Evolutionary conservation across 352 stramenopile genomes (phyloP).

Genomic region (Phytophthora fragariaefolia): DNA sequence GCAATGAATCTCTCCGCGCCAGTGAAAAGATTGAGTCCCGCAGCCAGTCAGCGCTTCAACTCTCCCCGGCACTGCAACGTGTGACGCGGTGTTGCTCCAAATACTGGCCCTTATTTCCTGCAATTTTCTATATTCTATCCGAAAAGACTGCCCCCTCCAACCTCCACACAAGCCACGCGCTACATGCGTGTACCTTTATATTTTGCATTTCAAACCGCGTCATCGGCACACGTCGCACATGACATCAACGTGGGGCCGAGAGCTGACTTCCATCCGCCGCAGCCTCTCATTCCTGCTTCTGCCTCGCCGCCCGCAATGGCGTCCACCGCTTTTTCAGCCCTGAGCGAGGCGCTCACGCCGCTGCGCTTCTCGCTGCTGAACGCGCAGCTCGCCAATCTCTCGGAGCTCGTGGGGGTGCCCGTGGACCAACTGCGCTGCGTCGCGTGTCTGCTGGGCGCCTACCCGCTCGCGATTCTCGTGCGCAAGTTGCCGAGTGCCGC

Average conservation of each 20-base stretch:
- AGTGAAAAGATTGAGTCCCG: background rate
- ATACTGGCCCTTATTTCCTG: conserved; percentile 10
- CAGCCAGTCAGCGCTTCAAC: conserved; percentile 18
- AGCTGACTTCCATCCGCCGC: conserved; percentile 9
- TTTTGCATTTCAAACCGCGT: conserved; percentile 10
- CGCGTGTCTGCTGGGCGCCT: conserved; percentile 93
- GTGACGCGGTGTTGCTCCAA: conserved; percentile 6
- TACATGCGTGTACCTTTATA: conserved; percentile 14
- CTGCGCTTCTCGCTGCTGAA: conserved; percentile 63
- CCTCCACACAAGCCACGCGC: too few species aligned
- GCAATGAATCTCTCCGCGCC: conserved; percentile 3
- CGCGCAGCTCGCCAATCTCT: conserved; percentile 51
- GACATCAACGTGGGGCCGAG: conserved; percentile 20
- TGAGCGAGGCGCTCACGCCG: conserved; percentile 31
- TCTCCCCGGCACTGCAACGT: background rate
- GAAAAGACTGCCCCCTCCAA: too few species aligned
- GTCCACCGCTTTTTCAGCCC: conserved; percentile 22
- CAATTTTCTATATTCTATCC: conserved; percentile 8
- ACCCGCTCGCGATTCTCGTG: conserved; percentile 92
- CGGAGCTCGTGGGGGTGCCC: conserved; percentile 46
- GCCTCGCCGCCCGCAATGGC: conserved; percentile 14
- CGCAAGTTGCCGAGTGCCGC: conserved; percentile 82
- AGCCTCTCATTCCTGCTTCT: conserved; percentile 34
- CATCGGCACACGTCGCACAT: conserved; percentile 29
- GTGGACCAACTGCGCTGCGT: conserved; percentile 85